Conservation (phyloP, 495 filamentous ascomycete genomes). For the Cudoniella acicularis region DNA sequence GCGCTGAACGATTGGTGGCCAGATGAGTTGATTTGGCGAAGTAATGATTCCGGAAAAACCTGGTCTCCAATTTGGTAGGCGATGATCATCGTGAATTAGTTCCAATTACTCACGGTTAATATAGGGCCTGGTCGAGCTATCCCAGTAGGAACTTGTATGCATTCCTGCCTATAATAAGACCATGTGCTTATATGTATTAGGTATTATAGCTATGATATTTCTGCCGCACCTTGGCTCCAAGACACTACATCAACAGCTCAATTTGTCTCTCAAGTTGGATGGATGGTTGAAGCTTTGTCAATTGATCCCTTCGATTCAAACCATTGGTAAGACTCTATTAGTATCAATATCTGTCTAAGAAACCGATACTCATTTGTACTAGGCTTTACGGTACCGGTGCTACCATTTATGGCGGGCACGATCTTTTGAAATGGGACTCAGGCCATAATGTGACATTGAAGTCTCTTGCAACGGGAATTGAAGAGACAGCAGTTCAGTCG, state of each 20-base stretch:
- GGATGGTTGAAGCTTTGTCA: conserved; percentile 60
- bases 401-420: conserved; percentile 41
- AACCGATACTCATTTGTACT: conserved; percentile 17
- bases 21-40: conserved; percentile 52
- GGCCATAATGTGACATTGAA: conserved; percentile 45
- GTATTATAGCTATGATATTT: conserved; percentile 34
- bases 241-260: conserved; percentile 24
- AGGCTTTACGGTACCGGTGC: conserved; percentile 29
- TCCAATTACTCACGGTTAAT: neutral
- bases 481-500: conserved; percentile 52
- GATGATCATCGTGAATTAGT: neutral
- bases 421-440: conserved; percentile 40
- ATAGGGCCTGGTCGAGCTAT: conserved; percentile 50
- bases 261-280: conserved; percentile 42
- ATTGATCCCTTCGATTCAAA: conserved; percentile 58
- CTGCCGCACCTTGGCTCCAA: conserved; percentile 26
- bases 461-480: conserved; percentile 54
- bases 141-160: conserved; percentile 35
- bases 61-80: conserved; percentile 17
- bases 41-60: conserved; percentile 43
- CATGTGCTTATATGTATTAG: conserved; percentile 30
- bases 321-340: conserved; percentile 44
- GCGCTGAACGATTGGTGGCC: conserved; percentile 58
- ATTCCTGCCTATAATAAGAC: neutral
- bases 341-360: too few species aligned